These are phyloP conservation scores for Mycena polygramma DNA, from an alignment of 768 basidiomycete species.

Conservation along the genomic window DNA sequence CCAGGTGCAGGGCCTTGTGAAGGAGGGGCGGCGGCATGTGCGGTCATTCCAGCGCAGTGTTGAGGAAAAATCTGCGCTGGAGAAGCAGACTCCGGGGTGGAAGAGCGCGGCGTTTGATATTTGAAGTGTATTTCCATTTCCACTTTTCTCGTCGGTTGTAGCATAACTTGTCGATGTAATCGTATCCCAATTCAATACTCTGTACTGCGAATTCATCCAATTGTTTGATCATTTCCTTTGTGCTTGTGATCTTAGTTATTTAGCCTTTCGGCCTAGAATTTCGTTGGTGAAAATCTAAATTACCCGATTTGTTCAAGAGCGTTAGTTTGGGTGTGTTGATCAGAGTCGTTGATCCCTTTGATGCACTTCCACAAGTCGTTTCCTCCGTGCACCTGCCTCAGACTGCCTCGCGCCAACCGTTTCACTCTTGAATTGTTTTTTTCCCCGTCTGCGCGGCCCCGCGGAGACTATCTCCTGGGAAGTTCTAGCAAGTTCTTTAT, in stretches of 20 bases:
- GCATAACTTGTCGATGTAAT: not conserved
- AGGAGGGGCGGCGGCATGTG: slow-evolving; percentile 39
- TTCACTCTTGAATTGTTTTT: no score
- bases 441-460: no score
- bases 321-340: not conserved
- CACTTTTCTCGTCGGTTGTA: not conserved
- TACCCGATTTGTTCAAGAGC: not conserved
- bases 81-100: slow-evolving; percentile 51
- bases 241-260: not conserved
- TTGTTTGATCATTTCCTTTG: not conserved
- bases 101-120: slow-evolving; percentile 53
- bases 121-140: not conserved
- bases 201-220: not conserved
- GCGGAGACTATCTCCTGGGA: no score
- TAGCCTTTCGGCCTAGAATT: not conserved
- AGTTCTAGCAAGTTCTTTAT: no score
- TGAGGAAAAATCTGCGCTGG: slow-evolving; percentile 46
- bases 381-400: no score
- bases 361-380: no score
- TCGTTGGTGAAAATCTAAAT: not conserved
- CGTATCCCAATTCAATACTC: no score
- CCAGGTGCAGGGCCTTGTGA: slow-evolving; percentile 40
- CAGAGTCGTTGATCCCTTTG: no score
- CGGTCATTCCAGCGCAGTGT: slow-evolving; percentile 49
- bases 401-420: no score